Evolutionary conservation across 2,329 filamentous ascomycete species (phyloP).

Genomic region (Pleochaeta shiraiana): DNA sequence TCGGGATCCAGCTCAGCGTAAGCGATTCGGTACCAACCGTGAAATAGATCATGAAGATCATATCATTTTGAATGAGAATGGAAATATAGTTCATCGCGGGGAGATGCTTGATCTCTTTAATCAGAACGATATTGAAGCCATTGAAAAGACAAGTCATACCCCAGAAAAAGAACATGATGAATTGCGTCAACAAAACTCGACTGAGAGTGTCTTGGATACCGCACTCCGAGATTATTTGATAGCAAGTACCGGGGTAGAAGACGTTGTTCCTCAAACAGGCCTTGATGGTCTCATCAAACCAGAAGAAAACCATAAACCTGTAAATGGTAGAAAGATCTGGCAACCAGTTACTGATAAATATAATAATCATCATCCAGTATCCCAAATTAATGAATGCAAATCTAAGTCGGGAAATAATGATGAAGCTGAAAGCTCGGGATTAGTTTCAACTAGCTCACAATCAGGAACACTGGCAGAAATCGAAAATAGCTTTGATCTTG

Average conservation of each 20-base stretch:
- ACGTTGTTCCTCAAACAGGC: slow-evolving; percentile 11
- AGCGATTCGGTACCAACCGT: slow-evolving; percentile 4
- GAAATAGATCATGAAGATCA: slow-evolving; percentile 10
- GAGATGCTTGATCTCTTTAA: slow-evolving; percentile 18
- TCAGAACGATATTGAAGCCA: slow-evolving; percentile 9
- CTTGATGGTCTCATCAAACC: slow-evolving; percentile 11
- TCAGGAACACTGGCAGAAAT: too few relatives aligned
- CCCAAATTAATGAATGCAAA: too few relatives aligned
- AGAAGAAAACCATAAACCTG: too few relatives aligned
- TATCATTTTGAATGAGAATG: slow-evolving; percentile 15
- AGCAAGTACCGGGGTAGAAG: slow-evolving; percentile 12
- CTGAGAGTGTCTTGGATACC: not conserved
- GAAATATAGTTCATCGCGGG: slow-evolving; percentile 16
- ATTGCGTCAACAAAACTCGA: not conserved
- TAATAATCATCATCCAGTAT: too few relatives aligned
- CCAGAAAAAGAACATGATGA: not conserved
- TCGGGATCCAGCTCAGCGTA: slow-evolving; percentile 7
- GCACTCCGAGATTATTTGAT: slow-evolving; percentile 1
- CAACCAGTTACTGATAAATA: too few relatives aligned
- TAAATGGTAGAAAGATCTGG: too few relatives aligned
- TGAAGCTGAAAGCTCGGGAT: too few relatives aligned
- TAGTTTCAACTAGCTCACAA: too few relatives aligned
- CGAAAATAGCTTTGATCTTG: too few relatives aligned
- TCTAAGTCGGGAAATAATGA: too few relatives aligned
- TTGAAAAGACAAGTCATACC: slow-evolving; percentile 7